Conservation (phyloP, 768 basidiomycete genomes). For the Lactarius akahatsu region DNA sequence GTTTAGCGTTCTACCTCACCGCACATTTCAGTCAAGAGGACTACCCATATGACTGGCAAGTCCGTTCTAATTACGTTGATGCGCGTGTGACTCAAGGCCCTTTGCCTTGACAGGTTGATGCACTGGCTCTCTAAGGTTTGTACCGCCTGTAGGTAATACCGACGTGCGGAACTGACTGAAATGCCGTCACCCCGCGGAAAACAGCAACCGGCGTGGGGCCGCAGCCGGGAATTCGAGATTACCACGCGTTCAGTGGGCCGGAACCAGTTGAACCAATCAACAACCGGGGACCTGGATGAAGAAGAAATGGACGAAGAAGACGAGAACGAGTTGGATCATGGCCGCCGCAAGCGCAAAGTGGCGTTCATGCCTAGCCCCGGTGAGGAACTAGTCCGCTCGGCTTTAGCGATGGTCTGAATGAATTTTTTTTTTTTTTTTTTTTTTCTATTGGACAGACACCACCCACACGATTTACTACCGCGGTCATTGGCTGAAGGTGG, state of each 20-base stretch:
- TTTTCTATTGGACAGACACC: slow-evolving; percentile 54
- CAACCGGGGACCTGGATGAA: slow-evolving; percentile 75
- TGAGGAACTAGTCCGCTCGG: slow-evolving; percentile 37
- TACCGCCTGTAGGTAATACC: slow-evolving; percentile 20
- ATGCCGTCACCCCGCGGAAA: slow-evolving; percentile 20
- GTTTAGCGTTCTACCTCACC: slow-evolving; percentile 79
- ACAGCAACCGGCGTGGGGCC: slow-evolving; percentile 89
- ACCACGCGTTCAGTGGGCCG: slow-evolving; percentile 74
- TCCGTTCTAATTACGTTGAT: slow-evolving; percentile 16
- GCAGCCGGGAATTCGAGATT: slow-evolving; percentile 86
- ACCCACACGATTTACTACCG: slow-evolving; percentile 89
- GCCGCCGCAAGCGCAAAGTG: slow-evolving; percentile 73
- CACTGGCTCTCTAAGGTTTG: slow-evolving; percentile 82
- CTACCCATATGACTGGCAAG: slow-evolving; percentile 81
- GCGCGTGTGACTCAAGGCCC: slow-evolving; percentile 15
- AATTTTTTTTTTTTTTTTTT: slow-evolving; percentile 11
- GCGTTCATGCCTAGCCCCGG: slow-evolving; percentile 85
- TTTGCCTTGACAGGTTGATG: slow-evolving; percentile 61
- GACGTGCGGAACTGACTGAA: not conserved
- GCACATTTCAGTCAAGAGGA: slow-evolving; percentile 88
- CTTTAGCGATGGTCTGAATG: slow-evolving; percentile 18
- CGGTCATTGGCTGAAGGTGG: slow-evolving; percentile 83
- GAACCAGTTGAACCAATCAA: slow-evolving; percentile 61
- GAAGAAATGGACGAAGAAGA: slow-evolving; percentile 61
- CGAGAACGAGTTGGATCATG: slow-evolving; percentile 62